Evolutionary conservation across 208 protist genomes (phyloP).

Genomic region (Acanthamoeba rhysodes): DNA sequence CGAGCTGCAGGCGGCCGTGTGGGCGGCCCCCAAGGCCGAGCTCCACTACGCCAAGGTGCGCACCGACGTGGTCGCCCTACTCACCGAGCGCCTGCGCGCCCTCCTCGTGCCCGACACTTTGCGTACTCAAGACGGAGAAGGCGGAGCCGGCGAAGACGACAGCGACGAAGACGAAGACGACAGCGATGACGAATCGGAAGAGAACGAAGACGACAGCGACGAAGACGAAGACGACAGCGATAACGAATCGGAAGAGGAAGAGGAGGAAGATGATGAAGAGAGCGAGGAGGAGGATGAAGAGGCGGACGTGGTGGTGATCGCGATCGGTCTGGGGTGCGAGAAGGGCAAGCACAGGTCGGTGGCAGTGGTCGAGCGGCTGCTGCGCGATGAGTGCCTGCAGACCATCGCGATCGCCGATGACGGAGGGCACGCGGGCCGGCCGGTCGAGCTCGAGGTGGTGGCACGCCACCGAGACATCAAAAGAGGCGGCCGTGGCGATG

Average conservation of each 20-base stretch:
- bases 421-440: no score
- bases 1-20: constrained; percentile 28
- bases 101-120: neutral
- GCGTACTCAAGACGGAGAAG: neutral
- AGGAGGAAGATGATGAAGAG: neutral
- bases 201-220: neutral
- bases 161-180: neutral
- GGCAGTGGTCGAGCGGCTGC: neutral
- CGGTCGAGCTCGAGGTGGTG: neutral
- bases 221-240: neutral
- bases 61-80: neutral
- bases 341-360: constrained; percentile 26
- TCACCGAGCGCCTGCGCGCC: neutral
- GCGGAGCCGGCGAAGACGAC: no score
- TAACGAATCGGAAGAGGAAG: neutral
- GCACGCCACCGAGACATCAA: neutral
- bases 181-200: neutral
- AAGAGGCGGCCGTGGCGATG: neutral
- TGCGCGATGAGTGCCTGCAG: neutral
- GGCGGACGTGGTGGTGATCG: neutral
- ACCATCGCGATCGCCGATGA: neutral
- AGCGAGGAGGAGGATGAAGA: neutral
- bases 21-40: neutral
- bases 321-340: neutral
- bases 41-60: neutral